These are phyloP conservation scores for Yamadazyma atmosphaerica DNA, from an alignment of 1,139 yeast species.

Conservation along the genomic window DNA sequence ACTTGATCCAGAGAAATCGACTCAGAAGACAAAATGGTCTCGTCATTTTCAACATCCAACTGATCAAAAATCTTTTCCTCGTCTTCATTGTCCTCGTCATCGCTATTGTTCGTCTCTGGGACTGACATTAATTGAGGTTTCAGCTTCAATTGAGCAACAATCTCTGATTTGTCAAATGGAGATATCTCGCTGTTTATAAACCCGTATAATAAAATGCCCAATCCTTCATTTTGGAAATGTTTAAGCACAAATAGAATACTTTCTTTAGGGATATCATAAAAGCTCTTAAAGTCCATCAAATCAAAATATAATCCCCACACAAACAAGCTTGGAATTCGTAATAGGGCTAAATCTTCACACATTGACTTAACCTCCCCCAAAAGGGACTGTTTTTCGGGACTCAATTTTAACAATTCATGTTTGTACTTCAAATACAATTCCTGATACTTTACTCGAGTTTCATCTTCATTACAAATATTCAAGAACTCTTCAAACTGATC, in stretches of 20 bases:
- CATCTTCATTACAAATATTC: constrained; percentile 64
- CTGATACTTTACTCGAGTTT: constrained; percentile 57
- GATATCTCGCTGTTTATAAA: constrained; percentile 68
- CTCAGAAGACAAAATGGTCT: constrained; percentile 5
- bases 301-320: constrained; percentile 83
- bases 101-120: constrained; percentile 11
- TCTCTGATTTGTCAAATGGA: constrained; percentile 44
- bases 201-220: constrained; percentile 63
- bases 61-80: constrained; percentile 16
- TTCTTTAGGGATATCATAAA: constrained; percentile 50
- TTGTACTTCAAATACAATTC: constrained; percentile 58
- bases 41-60: constrained; percentile 13
- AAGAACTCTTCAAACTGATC: constrained; percentile 56
- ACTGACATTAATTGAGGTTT: too few species aligned
- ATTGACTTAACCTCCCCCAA: constrained; percentile 50
- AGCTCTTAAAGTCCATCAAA: constrained; percentile 60
- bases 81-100: constrained; percentile 16
- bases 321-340: constrained; percentile 56
- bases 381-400: constrained; percentile 38
- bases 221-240: constrained; percentile 59
- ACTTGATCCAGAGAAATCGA: constrained; percentile 52
- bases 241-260: constrained; percentile 51
- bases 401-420: constrained; percentile 49
- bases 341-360: constrained; percentile 72
- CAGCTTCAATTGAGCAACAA: constrained; percentile 16